These are phyloP conservation scores for Heterobasidion occidentale DNA, from an alignment of 1,284 basidiomycete genomes.

Conservation along the genomic window DNA sequence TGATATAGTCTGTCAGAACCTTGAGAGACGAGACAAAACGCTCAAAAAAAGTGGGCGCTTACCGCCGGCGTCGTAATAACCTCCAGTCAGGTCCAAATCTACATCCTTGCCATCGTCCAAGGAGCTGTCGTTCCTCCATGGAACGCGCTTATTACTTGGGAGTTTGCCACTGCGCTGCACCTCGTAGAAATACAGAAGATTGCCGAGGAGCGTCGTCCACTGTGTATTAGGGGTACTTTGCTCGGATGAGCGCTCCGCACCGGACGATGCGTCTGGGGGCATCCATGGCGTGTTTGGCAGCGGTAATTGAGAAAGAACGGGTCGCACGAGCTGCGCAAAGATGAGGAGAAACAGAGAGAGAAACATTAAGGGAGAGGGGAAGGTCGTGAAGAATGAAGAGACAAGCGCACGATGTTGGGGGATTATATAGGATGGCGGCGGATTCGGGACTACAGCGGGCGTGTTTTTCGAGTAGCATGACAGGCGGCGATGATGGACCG, in stretches of 20 bases:
- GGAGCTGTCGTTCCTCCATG: slow-evolving; percentile 82
- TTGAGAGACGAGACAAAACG: not conserved
- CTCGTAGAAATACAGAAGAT: slow-evolving; percentile 85
- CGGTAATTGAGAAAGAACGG: slow-evolving; percentile 41
- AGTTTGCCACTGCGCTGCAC: slow-evolving; percentile 81
- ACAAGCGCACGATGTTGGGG: not conserved
- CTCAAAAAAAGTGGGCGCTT: slow-evolving; percentile 9
- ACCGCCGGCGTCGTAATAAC: slow-evolving; percentile 91
- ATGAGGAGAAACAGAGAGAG: not conserved
- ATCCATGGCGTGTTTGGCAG: slow-evolving; percentile 53
- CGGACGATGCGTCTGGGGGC: slow-evolving; percentile 55
- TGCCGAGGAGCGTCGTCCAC: slow-evolving; percentile 76
- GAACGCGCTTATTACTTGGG: slow-evolving; percentile 62
- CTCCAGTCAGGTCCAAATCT: slow-evolving; percentile 72
- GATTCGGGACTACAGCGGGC: too few relatives aligned
- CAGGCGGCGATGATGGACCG: too few relatives aligned
- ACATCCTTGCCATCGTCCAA: slow-evolving; percentile 73
- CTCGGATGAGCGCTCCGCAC: slow-evolving; percentile 41
- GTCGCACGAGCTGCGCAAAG: not conserved
- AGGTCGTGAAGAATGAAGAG: not conserved
- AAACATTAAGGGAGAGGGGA: too few relatives aligned
- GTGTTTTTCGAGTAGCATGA: too few relatives aligned
- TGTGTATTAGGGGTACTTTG: slow-evolving; percentile 51
- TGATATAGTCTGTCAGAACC: slow-evolving; percentile 66
- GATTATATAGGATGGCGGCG: too few relatives aligned